Conservation (phyloP, 2,329 filamentous ascomycete species). For the Colletotrichum tanaceti region DNA sequence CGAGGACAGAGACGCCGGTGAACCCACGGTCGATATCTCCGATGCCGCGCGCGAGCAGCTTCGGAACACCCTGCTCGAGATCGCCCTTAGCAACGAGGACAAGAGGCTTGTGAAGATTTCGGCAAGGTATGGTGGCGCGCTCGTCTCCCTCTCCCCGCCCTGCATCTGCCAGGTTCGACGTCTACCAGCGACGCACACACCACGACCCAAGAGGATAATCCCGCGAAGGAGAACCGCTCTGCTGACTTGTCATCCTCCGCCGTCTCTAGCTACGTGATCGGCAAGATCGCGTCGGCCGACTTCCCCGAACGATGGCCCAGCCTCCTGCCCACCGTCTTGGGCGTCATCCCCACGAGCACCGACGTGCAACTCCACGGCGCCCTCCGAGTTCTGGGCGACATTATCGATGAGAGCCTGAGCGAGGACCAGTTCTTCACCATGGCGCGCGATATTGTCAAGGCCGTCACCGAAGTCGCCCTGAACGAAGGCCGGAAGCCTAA, state of each 20-base stretch:
- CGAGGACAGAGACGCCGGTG: slow-evolving; percentile 76
- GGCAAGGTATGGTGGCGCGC: slow-evolving; percentile 72
- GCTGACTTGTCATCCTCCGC: slow-evolving; percentile 29
- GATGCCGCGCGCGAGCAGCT: slow-evolving; percentile 81
- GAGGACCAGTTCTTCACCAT: slow-evolving; percentile 96
- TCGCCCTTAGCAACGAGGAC: slow-evolving; percentile 78
- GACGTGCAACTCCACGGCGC: slow-evolving; percentile 90
- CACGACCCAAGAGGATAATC: background rate
- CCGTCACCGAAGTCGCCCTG: slow-evolving; percentile 84
- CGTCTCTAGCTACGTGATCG: slow-evolving; percentile 74
- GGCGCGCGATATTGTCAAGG: slow-evolving; percentile 85
- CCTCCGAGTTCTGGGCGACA: slow-evolving; percentile 85
- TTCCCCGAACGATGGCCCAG: slow-evolving; percentile 96
- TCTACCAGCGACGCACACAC: background rate
- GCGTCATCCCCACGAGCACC: slow-evolving; percentile 78
- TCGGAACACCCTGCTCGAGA: slow-evolving; percentile 78
- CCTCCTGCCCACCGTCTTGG: slow-evolving; percentile 83
- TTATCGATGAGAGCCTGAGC: slow-evolving; percentile 93
- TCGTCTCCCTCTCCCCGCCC: background rate
- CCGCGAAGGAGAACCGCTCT: slow-evolving; percentile 7
- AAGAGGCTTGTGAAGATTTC: slow-evolving; percentile 89
- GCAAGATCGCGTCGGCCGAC: slow-evolving; percentile 93
- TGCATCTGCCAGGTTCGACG: background rate
- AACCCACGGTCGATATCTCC: slow-evolving; percentile 71
- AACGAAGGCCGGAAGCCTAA: slow-evolving; percentile 79